Base-by-base conservation (phyloP, 2,329 filamentous ascomycete species). In the Ceratocystis cubensis region DNA sequence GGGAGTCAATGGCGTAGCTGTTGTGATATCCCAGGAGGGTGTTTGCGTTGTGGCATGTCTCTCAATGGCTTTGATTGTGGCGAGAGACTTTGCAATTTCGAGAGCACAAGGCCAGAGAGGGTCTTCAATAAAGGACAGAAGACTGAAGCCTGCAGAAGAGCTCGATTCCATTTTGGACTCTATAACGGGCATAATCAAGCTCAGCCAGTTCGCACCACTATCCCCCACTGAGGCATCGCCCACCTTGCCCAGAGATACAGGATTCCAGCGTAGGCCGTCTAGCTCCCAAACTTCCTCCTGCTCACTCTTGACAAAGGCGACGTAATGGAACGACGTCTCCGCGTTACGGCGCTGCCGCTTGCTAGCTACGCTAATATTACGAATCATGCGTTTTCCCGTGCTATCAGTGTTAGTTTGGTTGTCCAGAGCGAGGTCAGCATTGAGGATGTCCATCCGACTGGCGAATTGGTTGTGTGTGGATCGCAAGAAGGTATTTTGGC, bases 381-480 rank as follows among this genome's bases (percentile, higher is more conserved):
- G 65, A 73, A 78, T 69, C 72, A 74, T 65, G 71, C 69, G 69
- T 70, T 71, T 46, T 71, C 75, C 10, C 72, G 57, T 33, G 37
- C n/a, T 22, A 13, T 67, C 66, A 25, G 44, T 37, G 50, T 76
- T 75, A 30, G 79, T 80, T 66, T 86, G 81, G 67, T 84, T 84
- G 62, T 83, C 77, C 2, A 90, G 77, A 44, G 80, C 79, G 8
- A 93, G 76, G 70, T 95, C 88, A 30, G 84, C 83, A 68, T 86
- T 84, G 8, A 93, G 78, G 66, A 91, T 84, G 72, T 96, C 91
- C 74, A 88, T 85, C 67, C 88, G 87, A 33, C 88, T 73, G 20
- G 90, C 88, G 72, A 95, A 96, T 0, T 89, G 91, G 73, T 97
- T 97, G 75, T 97, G 94, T 41, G 89, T 85, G 37, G 80, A 81